These are phyloP conservation scores for Ustilago shanxiensis DNA, from an alignment of 1,284 basidiomycete genomes.

Conservation along the genomic window DNA sequence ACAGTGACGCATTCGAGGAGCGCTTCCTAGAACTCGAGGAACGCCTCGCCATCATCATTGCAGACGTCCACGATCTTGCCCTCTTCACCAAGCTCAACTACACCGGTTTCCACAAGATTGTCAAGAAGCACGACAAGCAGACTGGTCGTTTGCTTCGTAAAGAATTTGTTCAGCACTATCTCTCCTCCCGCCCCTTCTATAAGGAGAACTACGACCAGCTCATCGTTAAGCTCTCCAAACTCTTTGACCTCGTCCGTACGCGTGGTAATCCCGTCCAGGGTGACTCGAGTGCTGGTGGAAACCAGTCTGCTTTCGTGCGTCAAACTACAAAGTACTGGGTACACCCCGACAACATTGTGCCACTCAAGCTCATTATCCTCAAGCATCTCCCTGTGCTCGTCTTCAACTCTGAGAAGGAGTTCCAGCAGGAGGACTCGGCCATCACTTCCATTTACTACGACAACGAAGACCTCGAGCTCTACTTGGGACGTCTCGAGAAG, in stretches of 20 bases:
- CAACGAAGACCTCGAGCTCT: conserved; percentile 96
- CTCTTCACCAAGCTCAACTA: conserved; percentile 92
- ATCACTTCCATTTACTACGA: conserved; percentile 91
- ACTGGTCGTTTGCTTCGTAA: conserved; percentile 75
- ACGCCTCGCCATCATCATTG: conserved; percentile 93
- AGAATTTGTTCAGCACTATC: conserved; percentile 84
- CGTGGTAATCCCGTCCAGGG: conserved; percentile 93
- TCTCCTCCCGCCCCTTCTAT: conserved; percentile 96
- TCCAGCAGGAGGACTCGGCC: conserved; percentile 85
- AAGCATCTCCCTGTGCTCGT: conserved; percentile 82
- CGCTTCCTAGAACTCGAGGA: conserved; percentile 91
- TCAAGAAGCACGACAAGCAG: conserved; percentile 90
- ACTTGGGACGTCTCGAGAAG: conserved; percentile 96
- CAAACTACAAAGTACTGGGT: conserved; percentile 99
- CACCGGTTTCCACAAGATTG: conserved; percentile 97
- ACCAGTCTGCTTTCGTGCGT: conserved; percentile 94
- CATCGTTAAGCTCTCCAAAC: conserved; percentile 94
- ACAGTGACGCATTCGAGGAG: conserved; percentile 83
- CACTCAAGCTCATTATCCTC: conserved; percentile 94
- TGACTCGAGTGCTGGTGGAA: conserved; percentile 92
- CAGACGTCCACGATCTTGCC: conserved; percentile 97
- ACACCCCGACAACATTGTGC: conserved; percentile 81
- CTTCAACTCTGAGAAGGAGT: conserved; percentile 96
- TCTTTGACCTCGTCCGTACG: conserved; percentile 96
- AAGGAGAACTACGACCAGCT: conserved; percentile 82